These are phyloP conservation scores for Marasmius fiardii DNA, from an alignment of 1,284 basidiomycete species.

Conservation along the genomic window DNA sequence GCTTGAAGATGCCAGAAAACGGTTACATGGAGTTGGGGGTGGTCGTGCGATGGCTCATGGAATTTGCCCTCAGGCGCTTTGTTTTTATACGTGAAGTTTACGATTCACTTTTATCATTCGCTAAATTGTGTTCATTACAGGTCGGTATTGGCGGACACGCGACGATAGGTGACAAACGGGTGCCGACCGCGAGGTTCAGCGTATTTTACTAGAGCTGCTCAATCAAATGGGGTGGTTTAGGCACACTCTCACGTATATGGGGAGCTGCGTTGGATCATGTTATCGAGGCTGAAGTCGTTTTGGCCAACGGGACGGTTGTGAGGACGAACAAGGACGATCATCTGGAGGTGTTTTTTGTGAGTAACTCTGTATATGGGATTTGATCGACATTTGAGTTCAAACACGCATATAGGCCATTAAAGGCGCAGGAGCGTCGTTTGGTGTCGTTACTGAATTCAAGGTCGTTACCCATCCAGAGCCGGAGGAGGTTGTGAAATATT, in stretches of 20 bases:
- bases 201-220: too few species aligned
- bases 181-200: too few species aligned
- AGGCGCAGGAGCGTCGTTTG: constrained; percentile 18
- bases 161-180: too few species aligned
- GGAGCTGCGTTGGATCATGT: constrained; percentile 17
- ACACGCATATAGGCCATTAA: constrained; percentile 13
- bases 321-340: constrained; percentile 13
- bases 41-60: constrained; percentile 19
- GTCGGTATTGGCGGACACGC: not conserved
- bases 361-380: too few species aligned
- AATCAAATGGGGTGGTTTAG: too few species aligned
- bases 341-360: constrained; percentile 16
- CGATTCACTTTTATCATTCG: not conserved
- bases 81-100: constrained; percentile 8
- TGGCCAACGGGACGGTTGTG: constrained; percentile 18
- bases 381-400: too few species aligned
- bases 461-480: constrained; percentile 17
- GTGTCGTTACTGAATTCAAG: constrained; percentile 18
- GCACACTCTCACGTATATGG: constrained; percentile 17
- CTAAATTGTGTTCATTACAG: not conserved
- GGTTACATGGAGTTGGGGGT: constrained; percentile 15
- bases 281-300: constrained; percentile 18
- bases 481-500: not conserved
- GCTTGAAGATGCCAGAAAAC: constrained; percentile 15
- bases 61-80: constrained; percentile 17